A percentile compares a stretch with the other conserved stretches of the same genome.
These are phyloP conservation scores for Arthromyces matolae DNA, from an alignment of 768 basidiomycete genomes.

Conservation along the genomic window DNA sequence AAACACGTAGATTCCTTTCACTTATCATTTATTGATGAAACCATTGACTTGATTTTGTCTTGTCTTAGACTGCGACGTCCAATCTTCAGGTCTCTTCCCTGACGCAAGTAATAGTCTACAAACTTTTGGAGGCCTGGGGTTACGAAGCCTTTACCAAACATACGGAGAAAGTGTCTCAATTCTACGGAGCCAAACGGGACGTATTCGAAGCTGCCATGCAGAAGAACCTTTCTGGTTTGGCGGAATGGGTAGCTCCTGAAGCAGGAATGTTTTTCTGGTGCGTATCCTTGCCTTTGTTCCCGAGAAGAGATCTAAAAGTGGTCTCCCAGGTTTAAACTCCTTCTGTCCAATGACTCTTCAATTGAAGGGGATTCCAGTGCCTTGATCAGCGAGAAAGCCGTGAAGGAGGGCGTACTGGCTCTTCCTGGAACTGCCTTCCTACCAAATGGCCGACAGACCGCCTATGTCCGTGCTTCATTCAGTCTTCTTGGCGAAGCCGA, in stretches of 20 bases:
- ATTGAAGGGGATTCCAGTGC: constrained; percentile 59
- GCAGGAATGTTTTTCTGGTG: constrained; percentile 91
- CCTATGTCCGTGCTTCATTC: constrained; percentile 79
- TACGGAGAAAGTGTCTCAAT: constrained; percentile 55
- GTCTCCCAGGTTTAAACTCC: constrained; percentile 56
- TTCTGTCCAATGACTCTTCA: constrained; percentile 30
- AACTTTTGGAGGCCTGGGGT: constrained; percentile 64
- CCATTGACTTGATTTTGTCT: background rate
- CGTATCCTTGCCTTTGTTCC: constrained; percentile 24
- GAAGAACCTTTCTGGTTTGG: constrained; percentile 67
- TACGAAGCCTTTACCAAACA: constrained; percentile 67
- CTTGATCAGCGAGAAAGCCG: constrained; percentile 65
- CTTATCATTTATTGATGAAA: background rate
- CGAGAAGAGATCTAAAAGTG: background rate
- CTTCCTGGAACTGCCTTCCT: constrained; percentile 78
- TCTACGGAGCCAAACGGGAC: constrained; percentile 67
- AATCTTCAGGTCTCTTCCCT: constrained; percentile 61
- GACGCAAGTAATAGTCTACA: constrained; percentile 54
- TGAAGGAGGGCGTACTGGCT: constrained; percentile 75
- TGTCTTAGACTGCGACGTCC: constrained; percentile 33
- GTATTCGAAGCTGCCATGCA: constrained; percentile 68
- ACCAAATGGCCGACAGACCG: constrained; percentile 58
- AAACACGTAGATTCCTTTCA: constrained; percentile 46
- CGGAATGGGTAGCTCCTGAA: constrained; percentile 62
- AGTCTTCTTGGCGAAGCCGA: constrained; percentile 58